phyloP scores from a whole-genome alignment of 306 rosid species.

The Macrotyloma uniflorum region DNA sequence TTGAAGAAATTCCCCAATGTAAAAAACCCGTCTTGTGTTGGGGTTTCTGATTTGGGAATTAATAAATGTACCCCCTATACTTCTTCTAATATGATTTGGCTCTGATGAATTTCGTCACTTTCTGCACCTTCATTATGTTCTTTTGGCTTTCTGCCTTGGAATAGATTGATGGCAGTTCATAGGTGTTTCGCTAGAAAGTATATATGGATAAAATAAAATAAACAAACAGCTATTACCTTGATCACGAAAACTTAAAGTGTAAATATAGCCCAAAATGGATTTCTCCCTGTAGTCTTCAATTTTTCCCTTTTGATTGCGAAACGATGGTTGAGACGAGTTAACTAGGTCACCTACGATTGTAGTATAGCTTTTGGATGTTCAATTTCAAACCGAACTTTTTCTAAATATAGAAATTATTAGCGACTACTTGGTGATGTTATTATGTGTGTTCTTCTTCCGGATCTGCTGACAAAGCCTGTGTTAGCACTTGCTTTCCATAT shows the following conservation, averaged over 20 bases:
- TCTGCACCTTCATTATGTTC: constrained; percentile 15
- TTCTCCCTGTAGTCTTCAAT: constrained; percentile 1
- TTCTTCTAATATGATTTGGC: constrained; percentile 6
- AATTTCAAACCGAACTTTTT: constrained; percentile 1
- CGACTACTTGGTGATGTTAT: neutral
- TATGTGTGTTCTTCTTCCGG: neutral
- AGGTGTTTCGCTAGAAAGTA: neutral
- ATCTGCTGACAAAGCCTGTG: neutral
- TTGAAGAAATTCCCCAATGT: constrained; percentile 37
- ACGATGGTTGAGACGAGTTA: neutral
- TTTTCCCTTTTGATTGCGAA: constrained; percentile 25
- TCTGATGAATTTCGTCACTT: constrained; percentile 8
- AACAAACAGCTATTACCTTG: constrained; percentile 2
- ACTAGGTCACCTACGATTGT: neutral
- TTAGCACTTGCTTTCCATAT: neutral
- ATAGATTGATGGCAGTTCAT: constrained; percentile 1
- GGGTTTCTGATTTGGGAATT: constrained; percentile 1
- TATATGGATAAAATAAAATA: neutral
- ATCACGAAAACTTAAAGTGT: constrained; percentile 24
- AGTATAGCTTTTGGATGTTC: constrained; percentile 26
- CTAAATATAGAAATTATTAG: neutral
- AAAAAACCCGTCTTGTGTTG: neutral
- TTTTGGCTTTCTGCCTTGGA: constrained; percentile 1
- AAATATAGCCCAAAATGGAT: neutral
- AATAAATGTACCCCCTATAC: neutral